Base-by-base conservation (phyloP, 192 early-diverging fungal genomes). In the Coemansia biformis region DNA sequence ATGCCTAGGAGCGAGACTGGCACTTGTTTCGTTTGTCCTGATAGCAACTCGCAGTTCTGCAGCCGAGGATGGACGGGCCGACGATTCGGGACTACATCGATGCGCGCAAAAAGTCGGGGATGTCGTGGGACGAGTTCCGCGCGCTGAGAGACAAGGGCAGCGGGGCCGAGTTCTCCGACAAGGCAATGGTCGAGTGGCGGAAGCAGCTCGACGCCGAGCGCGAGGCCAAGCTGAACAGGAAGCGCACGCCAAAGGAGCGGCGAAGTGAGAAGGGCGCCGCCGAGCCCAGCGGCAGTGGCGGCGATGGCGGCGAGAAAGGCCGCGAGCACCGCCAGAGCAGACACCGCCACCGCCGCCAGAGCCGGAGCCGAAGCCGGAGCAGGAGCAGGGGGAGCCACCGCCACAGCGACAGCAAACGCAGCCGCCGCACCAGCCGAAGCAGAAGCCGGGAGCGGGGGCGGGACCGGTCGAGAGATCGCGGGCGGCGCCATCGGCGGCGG, bases 51-150 rank as follows among this genome's bases (percentile, higher is more conserved):
- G 24, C 6, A 2, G 24, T 26, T 26, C n/a, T n/a, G n/a, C n/a
- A n/a, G 24, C 24, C 24, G 24, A 28, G n/a, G 28, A 66, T 58
- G 59, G 66, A 62, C 2, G 60, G 60, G 0, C 59, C 59, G 15
- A 38, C 59, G 24, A 70, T 70, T 26, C 59, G 67, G 24, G 67
- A 70, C 42, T 70, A 70, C 47, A 70, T 70, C 21, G 67, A 70
- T 48, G 55, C 59, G 29, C 55, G 60, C 34, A 71, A 71, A 55
- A 63, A 71, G 41, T 50, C 59, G 0, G 66, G 66, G 0, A 57
- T 70, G 59, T 71, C 60, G 14, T 71, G 60, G 60, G 67, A 71
- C 15, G 67, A 71, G 19, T 71, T 71, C 29, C 67, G 67, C 8
- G 67, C 51, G 33, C 56, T 71, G 18, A 71, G 63, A 43, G 51